These are phyloP conservation scores for Coemansia sp. DNA, from an alignment of 192 early-diverging fungal genomes.

Conservation along the genomic window DNA sequence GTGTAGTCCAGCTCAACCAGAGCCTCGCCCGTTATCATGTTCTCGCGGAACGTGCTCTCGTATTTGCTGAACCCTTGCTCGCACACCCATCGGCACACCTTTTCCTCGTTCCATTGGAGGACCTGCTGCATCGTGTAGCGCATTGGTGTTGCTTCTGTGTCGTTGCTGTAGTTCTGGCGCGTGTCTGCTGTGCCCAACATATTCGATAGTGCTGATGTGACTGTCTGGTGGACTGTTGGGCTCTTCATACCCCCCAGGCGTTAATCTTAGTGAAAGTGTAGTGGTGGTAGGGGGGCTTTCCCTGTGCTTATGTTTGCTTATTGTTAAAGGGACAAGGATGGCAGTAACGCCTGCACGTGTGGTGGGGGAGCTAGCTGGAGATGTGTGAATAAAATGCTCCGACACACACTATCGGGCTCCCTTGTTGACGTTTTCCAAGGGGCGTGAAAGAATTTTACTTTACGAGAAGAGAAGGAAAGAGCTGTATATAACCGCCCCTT, in stretches of 20 bases:
- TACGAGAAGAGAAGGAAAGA: not conserved
- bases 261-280: not conserved
- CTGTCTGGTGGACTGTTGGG: constrained; percentile 23
- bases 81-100: constrained; percentile 57
- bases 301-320: too few relatives aligned
- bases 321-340: not conserved
- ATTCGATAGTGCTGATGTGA: not conserved
- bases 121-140: constrained; percentile 54
- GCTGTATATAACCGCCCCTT: too few relatives aligned
- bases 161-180: not conserved
- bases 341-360: not conserved
- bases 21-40: constrained; percentile 79
- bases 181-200: constrained; percentile 13
- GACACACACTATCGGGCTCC: not conserved
- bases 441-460: not conserved
- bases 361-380: not conserved
- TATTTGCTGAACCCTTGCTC: constrained; percentile 58
- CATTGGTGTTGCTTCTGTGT: not conserved
- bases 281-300: too few relatives aligned
- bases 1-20: constrained; percentile 83
- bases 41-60: constrained; percentile 59
- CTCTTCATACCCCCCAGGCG: constrained; percentile 19
- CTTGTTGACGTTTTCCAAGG: not conserved
- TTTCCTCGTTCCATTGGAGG: constrained; percentile 53
- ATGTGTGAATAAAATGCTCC: too few relatives aligned